phyloP scores from a whole-genome alignment of 1,284 basidiomycete species.

The Tetrapyrgos nigripes region DNA sequence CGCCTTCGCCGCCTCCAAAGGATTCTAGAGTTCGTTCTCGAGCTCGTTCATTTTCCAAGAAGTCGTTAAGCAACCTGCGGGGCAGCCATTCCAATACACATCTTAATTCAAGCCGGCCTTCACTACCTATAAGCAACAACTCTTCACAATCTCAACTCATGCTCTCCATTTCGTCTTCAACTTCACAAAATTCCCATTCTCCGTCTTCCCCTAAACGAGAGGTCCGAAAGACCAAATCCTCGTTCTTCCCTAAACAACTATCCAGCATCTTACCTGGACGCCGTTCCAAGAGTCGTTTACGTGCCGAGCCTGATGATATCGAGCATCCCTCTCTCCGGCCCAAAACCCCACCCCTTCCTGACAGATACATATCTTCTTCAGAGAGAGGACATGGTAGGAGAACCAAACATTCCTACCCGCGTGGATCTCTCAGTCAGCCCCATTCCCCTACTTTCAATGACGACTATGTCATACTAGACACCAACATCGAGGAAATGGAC shows the following conservation, averaged over 20 bases:
- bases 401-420: neutral
- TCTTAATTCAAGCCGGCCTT: neutral
- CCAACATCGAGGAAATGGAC: slow-evolving; percentile 13
- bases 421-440: slow-evolving; percentile 5
- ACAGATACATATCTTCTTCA: neutral
- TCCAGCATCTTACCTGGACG: neutral
- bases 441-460: slow-evolving; percentile 11
- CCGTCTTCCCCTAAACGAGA: neutral
- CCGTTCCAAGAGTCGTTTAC: neutral
- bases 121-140: neutral
- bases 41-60: neutral
- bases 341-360: slow-evolving; percentile 16
- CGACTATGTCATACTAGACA: slow-evolving; percentile 8
- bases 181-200: neutral
- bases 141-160: neutral
- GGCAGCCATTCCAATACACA: neutral
- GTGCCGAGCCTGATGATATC: neutral
- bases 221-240: neutral
- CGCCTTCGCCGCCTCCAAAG: neutral
- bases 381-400: neutral
- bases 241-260: neutral
- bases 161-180: neutral
- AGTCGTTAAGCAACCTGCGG: neutral
- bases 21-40: too few species aligned
- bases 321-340: slow-evolving; percentile 19